Conservation (phyloP, 345 rosid genomes). For the Orychophragmus violaceus region DNA sequence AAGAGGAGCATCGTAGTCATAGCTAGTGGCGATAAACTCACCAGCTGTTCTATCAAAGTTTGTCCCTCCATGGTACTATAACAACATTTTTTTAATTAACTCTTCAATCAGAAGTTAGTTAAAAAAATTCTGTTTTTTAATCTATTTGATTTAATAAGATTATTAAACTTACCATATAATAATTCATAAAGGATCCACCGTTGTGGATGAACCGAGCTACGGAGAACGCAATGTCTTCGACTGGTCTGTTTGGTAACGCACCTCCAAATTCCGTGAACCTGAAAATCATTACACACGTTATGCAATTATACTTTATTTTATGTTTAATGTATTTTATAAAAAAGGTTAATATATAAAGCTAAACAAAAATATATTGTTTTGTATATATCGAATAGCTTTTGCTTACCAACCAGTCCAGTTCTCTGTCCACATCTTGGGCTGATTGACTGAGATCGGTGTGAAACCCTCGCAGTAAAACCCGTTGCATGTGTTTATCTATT, state of each 20-base stretch:
- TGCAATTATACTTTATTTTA: neutral
- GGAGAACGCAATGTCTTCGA: slow-evolving; percentile 78
- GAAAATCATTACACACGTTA: neutral
- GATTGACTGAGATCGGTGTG: slow-evolving; percentile 51
- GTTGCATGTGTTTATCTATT: slow-evolving; percentile 79
- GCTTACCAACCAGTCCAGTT: slow-evolving; percentile 93
- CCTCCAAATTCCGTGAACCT: slow-evolving; percentile 80
- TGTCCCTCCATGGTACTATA: slow-evolving; percentile 94
- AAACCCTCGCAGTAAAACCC: slow-evolving; percentile 82
- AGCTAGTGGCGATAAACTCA: slow-evolving; percentile 74
- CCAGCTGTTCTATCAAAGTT: slow-evolving; percentile 93
- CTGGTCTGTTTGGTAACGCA: slow-evolving; percentile 65
- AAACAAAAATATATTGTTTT: neutral
- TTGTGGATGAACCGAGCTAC: slow-evolving; percentile 78
- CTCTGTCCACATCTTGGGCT: slow-evolving; percentile 95
- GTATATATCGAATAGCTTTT: neutral
- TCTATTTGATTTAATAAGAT: neutral
- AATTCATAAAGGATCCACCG: slow-evolving; percentile 72
- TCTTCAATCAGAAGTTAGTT: neutral
- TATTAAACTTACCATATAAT: slow-evolving; percentile 60
- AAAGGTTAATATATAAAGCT: neutral
- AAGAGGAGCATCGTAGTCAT: slow-evolving; percentile 92
- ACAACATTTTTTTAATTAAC: neutral
- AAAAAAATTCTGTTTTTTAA: neutral
- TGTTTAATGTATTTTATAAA: neutral